Percentiles rank a stretch among this genome's conserved stretches.
These are phyloP conservation scores for Chlamydomonas incerta DNA, from an alignment of 139 green algal species.

Conservation along the genomic window DNA sequence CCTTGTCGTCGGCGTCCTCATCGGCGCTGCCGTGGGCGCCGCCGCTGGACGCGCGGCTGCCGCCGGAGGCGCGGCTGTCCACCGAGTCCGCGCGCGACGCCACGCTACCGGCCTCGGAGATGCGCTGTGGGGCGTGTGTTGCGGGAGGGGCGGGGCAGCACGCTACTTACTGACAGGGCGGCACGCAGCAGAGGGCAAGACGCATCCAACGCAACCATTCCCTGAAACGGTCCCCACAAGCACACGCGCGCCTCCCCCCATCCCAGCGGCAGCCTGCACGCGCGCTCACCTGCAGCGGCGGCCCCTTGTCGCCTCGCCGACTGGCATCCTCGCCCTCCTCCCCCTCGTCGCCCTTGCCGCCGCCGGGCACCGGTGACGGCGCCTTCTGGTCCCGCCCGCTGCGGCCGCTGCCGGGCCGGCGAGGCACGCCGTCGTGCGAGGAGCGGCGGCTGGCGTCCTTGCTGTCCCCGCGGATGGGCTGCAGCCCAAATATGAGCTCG, in stretches of 20 bases:
- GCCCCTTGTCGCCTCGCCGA: constrained; percentile 15
- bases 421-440: background rate
- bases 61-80: background rate
- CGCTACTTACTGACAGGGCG: background rate
- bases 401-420: background rate
- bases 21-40: background rate
- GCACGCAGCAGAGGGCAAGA: background rate
- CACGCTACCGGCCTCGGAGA: constrained; percentile 3
- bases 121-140: constrained; percentile 5
- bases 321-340: background rate
- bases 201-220: too few species aligned
- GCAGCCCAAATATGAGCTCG: background rate
- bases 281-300: constrained; percentile 3
- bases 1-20: background rate
- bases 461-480: background rate
- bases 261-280: background rate
- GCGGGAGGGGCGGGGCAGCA: background rate
- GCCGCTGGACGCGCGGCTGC: background rate
- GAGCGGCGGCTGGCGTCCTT: too few species aligned
- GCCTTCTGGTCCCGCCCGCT: background rate
- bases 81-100: constrained; percentile 16
- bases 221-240: background rate
- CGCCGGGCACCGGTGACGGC: background rate
- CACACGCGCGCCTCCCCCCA: background rate
- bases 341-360: background rate